A percentile compares a stretch with the other conserved stretches of the same genome.
Evolutionary conservation across 73 alveolate genomes (phyloP).

Genomic region (Paramecium biaurelia): DNA sequence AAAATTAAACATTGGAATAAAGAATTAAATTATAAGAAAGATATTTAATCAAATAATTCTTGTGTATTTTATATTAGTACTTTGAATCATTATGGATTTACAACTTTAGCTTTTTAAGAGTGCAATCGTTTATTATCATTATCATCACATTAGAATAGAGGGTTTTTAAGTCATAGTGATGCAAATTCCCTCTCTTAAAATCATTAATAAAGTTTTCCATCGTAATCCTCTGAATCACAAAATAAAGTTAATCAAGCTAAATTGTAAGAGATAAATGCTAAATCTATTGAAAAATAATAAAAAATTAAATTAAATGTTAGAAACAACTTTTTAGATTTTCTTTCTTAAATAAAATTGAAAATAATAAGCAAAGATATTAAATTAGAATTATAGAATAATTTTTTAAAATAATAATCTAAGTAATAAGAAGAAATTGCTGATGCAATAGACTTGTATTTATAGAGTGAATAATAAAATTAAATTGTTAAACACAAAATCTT

Average conservation of each 20-base stretch:
- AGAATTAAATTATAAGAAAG: neutral
- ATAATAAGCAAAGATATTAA: neutral
- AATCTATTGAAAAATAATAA: neutral
- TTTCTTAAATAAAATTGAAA: neutral
- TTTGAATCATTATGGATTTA: neutral
- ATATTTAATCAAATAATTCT: neutral
- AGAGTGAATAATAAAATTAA: constrained; percentile 1
- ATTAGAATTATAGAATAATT: neutral
- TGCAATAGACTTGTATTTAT: neutral
- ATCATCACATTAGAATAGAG: neutral
- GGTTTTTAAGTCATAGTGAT: neutral
- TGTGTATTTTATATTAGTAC: neutral
- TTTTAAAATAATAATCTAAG: neutral
- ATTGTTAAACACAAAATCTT: neutral
- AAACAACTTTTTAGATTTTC: neutral
- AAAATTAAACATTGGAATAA: neutral
- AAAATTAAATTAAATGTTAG: neutral
- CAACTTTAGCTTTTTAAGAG: neutral
- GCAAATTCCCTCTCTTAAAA: neutral
- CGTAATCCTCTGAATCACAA: neutral
- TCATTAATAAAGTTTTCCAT: neutral
- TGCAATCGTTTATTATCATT: neutral
- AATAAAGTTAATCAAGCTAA: neutral
- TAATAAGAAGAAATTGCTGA: neutral
- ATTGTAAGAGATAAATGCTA: neutral